These are phyloP conservation scores for Exophiala bonariae DNA, from an alignment of 2,329 filamentous ascomycete species.

Conservation along the genomic window DNA sequence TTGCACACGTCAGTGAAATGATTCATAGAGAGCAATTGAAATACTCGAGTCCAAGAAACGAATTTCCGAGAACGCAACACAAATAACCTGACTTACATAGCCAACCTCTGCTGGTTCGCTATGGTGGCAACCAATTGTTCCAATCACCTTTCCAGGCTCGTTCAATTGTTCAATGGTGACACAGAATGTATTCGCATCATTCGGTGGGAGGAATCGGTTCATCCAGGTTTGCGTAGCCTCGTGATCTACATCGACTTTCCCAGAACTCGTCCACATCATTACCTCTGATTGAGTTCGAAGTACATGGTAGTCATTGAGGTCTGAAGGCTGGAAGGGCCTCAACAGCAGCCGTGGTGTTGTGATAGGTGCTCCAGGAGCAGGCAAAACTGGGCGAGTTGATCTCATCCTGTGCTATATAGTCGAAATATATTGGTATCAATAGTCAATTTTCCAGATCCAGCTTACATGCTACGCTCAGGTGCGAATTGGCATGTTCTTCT, in stretches of 20 bases:
- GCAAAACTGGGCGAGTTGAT: conserved; percentile 47
- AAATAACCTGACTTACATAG: conserved; percentile 37
- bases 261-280: conserved; percentile 59
- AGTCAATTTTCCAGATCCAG: no score
- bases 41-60: no score
- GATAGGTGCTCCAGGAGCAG: conserved; percentile 40
- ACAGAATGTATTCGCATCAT: conserved; percentile 56
- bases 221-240: conserved; percentile 47
- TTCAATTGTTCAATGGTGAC: conserved; percentile 39
- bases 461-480: no score
- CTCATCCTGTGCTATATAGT: conserved; percentile 46
- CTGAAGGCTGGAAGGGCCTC: conserved; percentile 50
- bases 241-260: conserved; percentile 44
- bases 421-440: no score
- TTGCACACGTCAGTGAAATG: no score
- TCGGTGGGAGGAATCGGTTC: conserved; percentile 46
- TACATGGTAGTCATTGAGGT: conserved; percentile 52
- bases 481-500: no score
- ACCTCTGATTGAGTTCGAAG: conserved; percentile 61
- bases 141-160: conserved; percentile 34
- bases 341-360: conserved; percentile 57
- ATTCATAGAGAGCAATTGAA: no score
- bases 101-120: conserved; percentile 51
- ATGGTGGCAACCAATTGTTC: conserved; percentile 49
- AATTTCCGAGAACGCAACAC: no score